Percentiles rank a stretch among this genome's conserved stretches.
phyloP scores from a whole-genome alignment of 441 rosid species.

The Croton setiger region DNA sequence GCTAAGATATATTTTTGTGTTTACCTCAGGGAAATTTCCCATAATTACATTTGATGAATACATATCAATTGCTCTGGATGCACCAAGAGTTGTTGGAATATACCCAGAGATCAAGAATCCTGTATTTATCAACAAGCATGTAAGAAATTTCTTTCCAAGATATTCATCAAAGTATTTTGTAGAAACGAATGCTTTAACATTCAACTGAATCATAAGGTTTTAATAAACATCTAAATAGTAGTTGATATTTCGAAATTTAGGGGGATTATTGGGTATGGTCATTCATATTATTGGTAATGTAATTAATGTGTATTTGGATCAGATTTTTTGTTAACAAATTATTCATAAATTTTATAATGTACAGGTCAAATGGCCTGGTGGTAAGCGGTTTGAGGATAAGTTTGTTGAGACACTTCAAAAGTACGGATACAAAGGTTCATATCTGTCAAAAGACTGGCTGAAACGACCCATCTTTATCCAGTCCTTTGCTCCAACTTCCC shows the following conservation, averaged over 20 bases:
- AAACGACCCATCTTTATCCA: slow-evolving; percentile 85
- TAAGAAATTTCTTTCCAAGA: slow-evolving; percentile 33
- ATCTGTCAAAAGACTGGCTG: slow-evolving; percentile 79
- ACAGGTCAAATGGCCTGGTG: slow-evolving; percentile 86
- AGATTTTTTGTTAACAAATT: not conserved
- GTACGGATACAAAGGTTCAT: slow-evolving; percentile 78
- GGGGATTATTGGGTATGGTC: not conserved
- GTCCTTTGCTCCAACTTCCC: slow-evolving; percentile 95
- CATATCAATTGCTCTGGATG: slow-evolving; percentile 86
- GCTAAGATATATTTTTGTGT: slow-evolving; percentile 8
- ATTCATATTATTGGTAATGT: not conserved
- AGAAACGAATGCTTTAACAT: not conserved
- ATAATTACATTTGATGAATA: slow-evolving; percentile 89
- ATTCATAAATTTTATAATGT: not conserved
- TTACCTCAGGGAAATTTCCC: slow-evolving; percentile 57
- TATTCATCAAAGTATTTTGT: not conserved
- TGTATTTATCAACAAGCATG: slow-evolving; percentile 72
- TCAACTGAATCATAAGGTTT: slow-evolving; percentile 1
- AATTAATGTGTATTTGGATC: not conserved
- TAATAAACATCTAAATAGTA: not conserved
- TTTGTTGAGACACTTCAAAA: slow-evolving; percentile 64
- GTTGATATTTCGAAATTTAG: too few relatives aligned
- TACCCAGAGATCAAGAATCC: slow-evolving; percentile 98
- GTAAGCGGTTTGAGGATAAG: slow-evolving; percentile 69
- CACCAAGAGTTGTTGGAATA: slow-evolving; percentile 86